These are phyloP conservation scores for Beta vulgaris DNA, from an alignment of 148 eudicot genomes.

Conservation along the genomic window DNA sequence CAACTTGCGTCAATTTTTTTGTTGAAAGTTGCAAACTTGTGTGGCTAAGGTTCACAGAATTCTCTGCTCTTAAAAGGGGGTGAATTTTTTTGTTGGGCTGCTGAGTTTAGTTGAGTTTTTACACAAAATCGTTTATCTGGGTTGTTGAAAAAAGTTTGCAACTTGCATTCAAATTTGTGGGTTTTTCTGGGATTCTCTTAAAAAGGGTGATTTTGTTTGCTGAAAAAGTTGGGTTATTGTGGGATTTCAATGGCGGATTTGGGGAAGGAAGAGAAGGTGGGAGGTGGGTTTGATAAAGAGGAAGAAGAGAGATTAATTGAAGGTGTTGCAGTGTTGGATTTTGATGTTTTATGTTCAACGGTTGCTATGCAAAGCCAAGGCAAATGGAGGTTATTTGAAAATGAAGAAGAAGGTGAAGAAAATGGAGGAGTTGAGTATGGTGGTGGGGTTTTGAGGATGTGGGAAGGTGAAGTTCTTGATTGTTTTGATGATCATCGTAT, in stretches of 20 bases:
- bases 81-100: not conserved
- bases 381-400: conserved; percentile 54
- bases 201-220: not conserved
- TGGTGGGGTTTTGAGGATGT: conserved; percentile 79
- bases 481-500: conserved; percentile 76
- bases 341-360: conserved; percentile 74
- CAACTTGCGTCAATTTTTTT: not conserved
- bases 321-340: conserved; percentile 60
- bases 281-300: conserved; percentile 35
- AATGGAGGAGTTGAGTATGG: conserved; percentile 30
- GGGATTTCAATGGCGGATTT: conserved; percentile 32
- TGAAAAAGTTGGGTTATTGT: not conserved
- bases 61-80: not conserved
- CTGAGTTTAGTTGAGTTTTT: not conserved
- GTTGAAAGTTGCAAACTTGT: conserved; percentile 8
- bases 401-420: conserved; percentile 32
- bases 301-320: conserved; percentile 60
- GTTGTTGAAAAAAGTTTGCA: not conserved
- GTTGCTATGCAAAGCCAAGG: conserved; percentile 88
- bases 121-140: not conserved
- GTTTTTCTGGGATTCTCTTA: not conserved
- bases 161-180: not conserved
- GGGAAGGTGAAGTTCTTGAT: conserved; percentile 96
- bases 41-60: no score
- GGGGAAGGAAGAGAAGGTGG: conserved; percentile 27